Evolutionary conservation across 1,284 basidiomycete species (phyloP), one percentile per base, ranked within the genome.

Genomic region (Cutaneotrichosporon dermatis): DNA sequence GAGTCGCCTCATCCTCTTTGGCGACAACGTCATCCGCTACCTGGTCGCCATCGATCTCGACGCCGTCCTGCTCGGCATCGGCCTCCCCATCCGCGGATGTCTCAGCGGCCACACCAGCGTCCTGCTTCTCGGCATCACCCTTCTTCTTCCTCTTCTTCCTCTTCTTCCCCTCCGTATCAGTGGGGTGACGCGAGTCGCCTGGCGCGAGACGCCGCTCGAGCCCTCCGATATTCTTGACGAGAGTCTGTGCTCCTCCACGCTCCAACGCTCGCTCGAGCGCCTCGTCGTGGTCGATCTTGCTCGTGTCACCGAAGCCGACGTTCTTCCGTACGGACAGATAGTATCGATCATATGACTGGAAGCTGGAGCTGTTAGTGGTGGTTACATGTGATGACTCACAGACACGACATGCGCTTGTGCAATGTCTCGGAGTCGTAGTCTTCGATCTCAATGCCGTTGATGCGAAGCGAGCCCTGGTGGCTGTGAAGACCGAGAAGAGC

Each of bases 321-420:
- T 91, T 91, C 68, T 89, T 86, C 62, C 84, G 81, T 15, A 89
- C 81, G 0, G 87, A 84, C 10, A 86, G 82, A 69, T 84, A 85
- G 73, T 88, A 90, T 72, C 86, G 86, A 37, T 86, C 85, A 75
- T 90, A 91, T 49, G 85, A 85, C 73, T 92, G 90, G 36, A 39
- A 45, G 44, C 44, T 25, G 10, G 44, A 10, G 16, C 15, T 16
- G 25, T 16, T 16, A 45, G 44, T 4, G 7, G 15, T 10, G 15
- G 9, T 45, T 33, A 45, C 44, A 15, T 45, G 44, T 73, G 92
- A 89, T 15, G 25, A 25, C 25, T 25, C 25, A 25, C 25, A 91
- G 86, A n/a, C 85, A 85, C 8, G 86, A 85, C 36, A 85, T 78
- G 71, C 86, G 87, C 43, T 79, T 78, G 73, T 92, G 90, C 64